Evolutionary conservation across 768 basidiomycete species (phyloP).

Genomic region (Tricholoma sp.): DNA sequence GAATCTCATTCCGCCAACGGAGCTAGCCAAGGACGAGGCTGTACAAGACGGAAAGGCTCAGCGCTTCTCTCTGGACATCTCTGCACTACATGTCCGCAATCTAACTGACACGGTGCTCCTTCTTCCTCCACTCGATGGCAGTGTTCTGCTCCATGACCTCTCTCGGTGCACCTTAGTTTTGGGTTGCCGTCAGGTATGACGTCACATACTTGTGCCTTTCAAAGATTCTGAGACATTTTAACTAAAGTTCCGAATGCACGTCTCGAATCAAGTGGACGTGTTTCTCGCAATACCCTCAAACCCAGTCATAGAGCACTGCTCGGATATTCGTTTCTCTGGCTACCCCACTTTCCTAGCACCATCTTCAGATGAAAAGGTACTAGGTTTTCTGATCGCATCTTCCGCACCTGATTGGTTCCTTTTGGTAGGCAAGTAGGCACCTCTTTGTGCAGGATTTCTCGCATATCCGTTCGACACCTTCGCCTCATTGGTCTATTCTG

Average conservation of each 20-base stretch:
- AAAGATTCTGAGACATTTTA: background rate
- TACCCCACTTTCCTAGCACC: constrained; percentile 46
- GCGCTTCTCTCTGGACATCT: constrained; percentile 24
- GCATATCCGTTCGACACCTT: constrained; percentile 69
- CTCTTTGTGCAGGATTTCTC: constrained; percentile 78
- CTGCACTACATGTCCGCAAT: constrained; percentile 62
- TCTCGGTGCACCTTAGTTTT: constrained; percentile 58
- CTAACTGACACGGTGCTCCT: constrained; percentile 59
- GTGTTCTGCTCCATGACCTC: constrained; percentile 66
- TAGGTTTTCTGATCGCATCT: background rate
- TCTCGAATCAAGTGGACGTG: constrained; percentile 56
- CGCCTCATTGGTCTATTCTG: constrained; percentile 66
- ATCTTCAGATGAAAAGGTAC: constrained; percentile 14
- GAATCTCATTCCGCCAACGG: constrained; percentile 42
- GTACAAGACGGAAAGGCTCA: constrained; percentile 1
- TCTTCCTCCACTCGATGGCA: constrained; percentile 61
- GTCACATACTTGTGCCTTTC: background rate
- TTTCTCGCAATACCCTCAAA: constrained; percentile 64
- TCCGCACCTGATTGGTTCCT: background rate
- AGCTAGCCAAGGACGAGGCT: constrained; percentile 9
- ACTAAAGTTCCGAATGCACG: constrained; percentile 82
- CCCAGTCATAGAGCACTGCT: constrained; percentile 79
- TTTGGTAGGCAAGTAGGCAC: constrained; percentile 30
- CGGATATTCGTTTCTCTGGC: constrained; percentile 50
- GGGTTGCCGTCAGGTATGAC: constrained; percentile 74